Evolutionary conservation across 1,139 yeast genomes (phyloP).

Genomic region (Meyerozyma guilliermondii): DNA sequence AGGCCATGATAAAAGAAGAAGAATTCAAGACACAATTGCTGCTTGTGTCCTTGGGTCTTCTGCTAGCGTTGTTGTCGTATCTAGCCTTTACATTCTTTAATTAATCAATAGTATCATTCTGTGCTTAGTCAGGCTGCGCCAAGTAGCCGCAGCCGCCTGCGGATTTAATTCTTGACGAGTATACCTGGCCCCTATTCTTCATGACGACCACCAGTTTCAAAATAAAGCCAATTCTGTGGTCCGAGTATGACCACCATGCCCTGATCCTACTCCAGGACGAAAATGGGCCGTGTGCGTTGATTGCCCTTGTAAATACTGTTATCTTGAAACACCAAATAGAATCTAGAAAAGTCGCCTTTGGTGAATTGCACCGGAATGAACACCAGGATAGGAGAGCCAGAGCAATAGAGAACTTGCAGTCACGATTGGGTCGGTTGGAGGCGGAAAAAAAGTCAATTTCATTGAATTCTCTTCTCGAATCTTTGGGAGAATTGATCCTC

Average conservation of each 20-base stretch:
- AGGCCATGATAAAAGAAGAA: constrained; percentile 23
- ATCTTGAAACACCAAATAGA: constrained; percentile 41
- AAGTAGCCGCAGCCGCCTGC: background rate
- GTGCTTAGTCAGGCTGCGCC: background rate
- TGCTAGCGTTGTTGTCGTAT: background rate
- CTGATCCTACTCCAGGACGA: constrained; percentile 71
- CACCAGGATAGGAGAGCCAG: background rate
- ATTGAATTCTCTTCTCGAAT: constrained; percentile 27
- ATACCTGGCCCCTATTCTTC: background rate
- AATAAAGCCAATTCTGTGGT: constrained; percentile 2
- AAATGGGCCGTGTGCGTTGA: constrained; percentile 87
- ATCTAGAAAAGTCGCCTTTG: constrained; percentile 6
- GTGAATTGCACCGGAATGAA: background rate
- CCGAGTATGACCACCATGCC: constrained; percentile 35
- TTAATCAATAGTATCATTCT: background rate
- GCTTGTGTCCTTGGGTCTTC: constrained; percentile 8
- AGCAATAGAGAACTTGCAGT: constrained; percentile 18
- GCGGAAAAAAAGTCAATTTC: constrained; percentile 17
- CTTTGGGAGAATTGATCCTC: constrained; percentile 3
- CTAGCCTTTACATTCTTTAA: background rate
- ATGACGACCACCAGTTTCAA: background rate
- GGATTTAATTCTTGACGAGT: background rate
- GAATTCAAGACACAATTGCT: constrained; percentile 19
- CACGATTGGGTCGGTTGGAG: constrained; percentile 17
- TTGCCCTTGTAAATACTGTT: constrained; percentile 74